These are phyloP conservation scores for Fraxinus anomala DNA, from an alignment of 257 asterid species.

Conservation along the genomic window DNA sequence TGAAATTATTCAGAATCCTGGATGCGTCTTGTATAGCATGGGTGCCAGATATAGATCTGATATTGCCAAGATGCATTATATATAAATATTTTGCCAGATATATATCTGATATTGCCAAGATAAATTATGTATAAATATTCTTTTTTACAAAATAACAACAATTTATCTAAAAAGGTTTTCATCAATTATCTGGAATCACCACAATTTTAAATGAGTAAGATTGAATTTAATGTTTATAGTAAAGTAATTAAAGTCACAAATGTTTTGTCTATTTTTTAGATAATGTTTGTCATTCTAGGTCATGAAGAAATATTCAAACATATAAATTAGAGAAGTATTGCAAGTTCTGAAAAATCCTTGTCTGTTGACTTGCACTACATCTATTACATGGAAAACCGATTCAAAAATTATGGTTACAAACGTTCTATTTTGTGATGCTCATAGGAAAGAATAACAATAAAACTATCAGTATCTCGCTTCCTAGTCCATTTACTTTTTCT, in stretches of 20 bases:
- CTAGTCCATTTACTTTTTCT: neutral
- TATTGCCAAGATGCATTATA: no score
- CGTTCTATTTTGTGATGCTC: neutral
- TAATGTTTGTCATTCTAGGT: neutral
- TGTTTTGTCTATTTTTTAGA: neutral
- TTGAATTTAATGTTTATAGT: neutral
- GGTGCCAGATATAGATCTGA: neutral
- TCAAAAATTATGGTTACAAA: neutral
- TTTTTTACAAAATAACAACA: neutral
- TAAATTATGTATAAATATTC: no score
- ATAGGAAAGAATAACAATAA: neutral
- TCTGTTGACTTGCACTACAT: neutral
- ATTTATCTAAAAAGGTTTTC: no score
- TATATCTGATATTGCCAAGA: neutral
- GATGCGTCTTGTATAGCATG: no score
- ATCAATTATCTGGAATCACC: neutral
- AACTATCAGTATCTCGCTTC: no score
- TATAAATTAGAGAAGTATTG: no score
- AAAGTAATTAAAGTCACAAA: neutral
- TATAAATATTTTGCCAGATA: no score
- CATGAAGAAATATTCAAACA: neutral
- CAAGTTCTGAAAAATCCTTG: neutral
- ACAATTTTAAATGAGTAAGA: neutral
- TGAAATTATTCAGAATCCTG: neutral
- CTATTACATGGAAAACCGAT: neutral